Conservation (phyloP, 306 rosid species). For the Mimosa bimucronata region DNA sequence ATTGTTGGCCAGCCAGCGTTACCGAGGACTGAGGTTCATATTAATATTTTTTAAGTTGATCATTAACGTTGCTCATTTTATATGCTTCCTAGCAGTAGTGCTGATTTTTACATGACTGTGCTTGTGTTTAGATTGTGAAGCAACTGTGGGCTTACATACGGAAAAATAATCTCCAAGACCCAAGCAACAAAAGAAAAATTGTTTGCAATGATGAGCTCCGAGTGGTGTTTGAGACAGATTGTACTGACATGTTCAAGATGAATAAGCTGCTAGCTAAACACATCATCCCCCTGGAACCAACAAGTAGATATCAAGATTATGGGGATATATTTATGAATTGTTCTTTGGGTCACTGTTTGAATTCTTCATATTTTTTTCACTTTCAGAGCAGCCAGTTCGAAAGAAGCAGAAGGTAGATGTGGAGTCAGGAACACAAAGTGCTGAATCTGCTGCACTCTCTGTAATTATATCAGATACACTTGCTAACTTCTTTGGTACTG, state of each 20-base stretch:
- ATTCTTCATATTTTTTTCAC: constrained; percentile 42
- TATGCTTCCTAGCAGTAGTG: constrained; percentile 25
- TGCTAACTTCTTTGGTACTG: constrained; percentile 72
- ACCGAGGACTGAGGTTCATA: constrained; percentile 79
- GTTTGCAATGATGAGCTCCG: constrained; percentile 68
- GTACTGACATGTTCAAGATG: constrained; percentile 76
- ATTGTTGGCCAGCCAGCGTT: constrained; percentile 85
- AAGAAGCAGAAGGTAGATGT: constrained; percentile 65
- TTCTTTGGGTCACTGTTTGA: constrained; percentile 30
- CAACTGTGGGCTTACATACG: constrained; percentile 70
- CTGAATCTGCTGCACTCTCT: constrained; percentile 53
- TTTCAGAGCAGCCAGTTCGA: constrained; percentile 67
- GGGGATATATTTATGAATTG: constrained; percentile 12
- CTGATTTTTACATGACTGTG: constrained; percentile 11
- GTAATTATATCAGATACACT: constrained; percentile 77
- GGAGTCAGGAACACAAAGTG: constrained; percentile 51
- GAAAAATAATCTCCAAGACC: constrained; percentile 65
- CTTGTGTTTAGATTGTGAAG: constrained; percentile 59
- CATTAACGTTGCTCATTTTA: not conserved
- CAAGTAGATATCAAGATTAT: constrained; percentile 53
- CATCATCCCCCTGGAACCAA: constrained; percentile 65
- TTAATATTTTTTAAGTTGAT: constrained; percentile 8
- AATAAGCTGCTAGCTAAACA: constrained; percentile 67
- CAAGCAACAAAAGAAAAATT: constrained; percentile 65
- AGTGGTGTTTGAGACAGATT: constrained; percentile 67